A percentile compares a stretch with the other conserved stretches of the same genome.
Conservation (phyloP, 768 basidiomycete species). For the Bullera alba region DNA sequence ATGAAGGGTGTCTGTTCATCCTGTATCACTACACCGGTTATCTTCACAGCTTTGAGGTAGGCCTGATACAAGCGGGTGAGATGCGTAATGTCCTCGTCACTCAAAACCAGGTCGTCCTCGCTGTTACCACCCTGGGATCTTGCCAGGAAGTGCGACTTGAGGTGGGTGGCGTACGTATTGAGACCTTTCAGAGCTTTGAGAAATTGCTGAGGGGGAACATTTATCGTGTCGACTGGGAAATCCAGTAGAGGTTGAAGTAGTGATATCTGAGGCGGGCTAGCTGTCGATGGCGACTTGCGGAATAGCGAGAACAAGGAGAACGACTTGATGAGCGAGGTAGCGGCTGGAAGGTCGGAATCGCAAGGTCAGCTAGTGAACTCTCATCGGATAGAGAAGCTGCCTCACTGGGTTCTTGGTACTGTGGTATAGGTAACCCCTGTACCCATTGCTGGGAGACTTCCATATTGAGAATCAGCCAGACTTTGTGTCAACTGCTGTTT, state of each 20-base stretch:
- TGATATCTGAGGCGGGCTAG: neutral
- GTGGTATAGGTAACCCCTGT: too few species aligned
- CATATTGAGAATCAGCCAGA: too few species aligned
- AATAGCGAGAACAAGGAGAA: conserved; percentile 17
- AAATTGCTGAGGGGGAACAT: neutral
- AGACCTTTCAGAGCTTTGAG: conserved; percentile 3
- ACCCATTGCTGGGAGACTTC: too few species aligned
- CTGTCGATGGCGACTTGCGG: neutral
- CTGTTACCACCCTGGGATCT: neutral
- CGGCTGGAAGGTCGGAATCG: neutral
- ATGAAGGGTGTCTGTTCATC: too few species aligned
- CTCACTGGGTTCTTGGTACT: too few species aligned
- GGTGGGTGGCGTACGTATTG: conserved; percentile 2
- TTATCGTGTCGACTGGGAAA: neutral
- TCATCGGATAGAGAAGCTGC: too few species aligned
- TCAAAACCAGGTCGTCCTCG: neutral
- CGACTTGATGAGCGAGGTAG: conserved; percentile 4
- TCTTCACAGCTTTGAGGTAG: too few species aligned
- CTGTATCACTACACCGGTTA: too few species aligned
- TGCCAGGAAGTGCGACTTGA: neutral
- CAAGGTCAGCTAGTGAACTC: too few species aligned
- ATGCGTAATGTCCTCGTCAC: neutral
- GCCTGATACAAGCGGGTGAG: neutral
- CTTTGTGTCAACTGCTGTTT: too few species aligned
- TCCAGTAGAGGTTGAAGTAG: neutral